Percentiles rank a stretch among this genome's conserved stretches.
These are phyloP conservation scores for Echeveria elegans DNA, from an alignment of 164 flowering plant genomes.

Conservation along the genomic window DNA sequence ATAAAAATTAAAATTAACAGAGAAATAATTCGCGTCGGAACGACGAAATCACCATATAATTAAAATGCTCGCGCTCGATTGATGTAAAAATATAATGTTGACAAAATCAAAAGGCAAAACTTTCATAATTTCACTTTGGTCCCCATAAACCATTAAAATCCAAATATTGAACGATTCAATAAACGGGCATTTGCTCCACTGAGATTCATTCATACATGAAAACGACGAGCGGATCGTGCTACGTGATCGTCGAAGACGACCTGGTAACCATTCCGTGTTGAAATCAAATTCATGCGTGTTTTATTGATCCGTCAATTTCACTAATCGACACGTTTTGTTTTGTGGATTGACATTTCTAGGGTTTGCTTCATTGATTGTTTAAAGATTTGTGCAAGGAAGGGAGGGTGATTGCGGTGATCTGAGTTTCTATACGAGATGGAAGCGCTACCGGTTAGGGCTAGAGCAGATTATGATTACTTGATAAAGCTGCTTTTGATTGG, in stretches of 20 bases:
- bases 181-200: too few species aligned
- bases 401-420: background rate
- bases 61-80: too few species aligned
- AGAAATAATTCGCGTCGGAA: too few species aligned
- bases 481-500: constrained; percentile 34
- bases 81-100: background rate
- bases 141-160: background rate
- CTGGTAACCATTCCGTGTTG: background rate
- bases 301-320: background rate
- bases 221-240: background rate
- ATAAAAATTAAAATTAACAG: too few species aligned
- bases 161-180: too few species aligned
- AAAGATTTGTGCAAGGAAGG: too few species aligned
- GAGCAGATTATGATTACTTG: constrained; percentile 36
- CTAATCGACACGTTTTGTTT: background rate
- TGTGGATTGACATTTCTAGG: background rate
- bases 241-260: background rate
- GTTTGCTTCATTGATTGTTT: background rate
- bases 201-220: background rate
- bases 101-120: background rate
- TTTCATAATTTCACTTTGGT: background rate
- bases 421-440: constrained; percentile 11
- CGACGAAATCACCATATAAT: too few species aligned
- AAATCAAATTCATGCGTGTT: background rate
- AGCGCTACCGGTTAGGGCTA: constrained; percentile 31